Evolutionary conservation across 2,329 filamentous ascomycete species (phyloP), one percentile per base, ranked within the genome.

Genomic region (Cytospora paraplurivora): DNA sequence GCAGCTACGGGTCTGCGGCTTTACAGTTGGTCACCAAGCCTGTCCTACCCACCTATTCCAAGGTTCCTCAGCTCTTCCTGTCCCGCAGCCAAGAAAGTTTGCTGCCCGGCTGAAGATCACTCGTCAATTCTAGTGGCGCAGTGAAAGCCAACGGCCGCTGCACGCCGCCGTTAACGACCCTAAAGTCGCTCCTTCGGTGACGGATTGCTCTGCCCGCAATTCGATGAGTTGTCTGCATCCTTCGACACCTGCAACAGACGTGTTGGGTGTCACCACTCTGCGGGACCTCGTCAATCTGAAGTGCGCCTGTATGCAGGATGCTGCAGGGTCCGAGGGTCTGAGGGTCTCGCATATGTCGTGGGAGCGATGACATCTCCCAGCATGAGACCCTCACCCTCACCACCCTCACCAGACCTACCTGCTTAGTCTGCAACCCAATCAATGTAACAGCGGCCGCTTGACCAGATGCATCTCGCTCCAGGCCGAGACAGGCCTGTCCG

Each of bases 61-160:
- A n/a, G n/a, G n/a, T n/a, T n/a, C n/a, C 59, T 61, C 59, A 61
- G 59, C 59, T 61, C 38, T 61, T n/a, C 38, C 49, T 38, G 58
- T 49, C 51, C 59, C 51, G 59, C 59, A 61, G 27, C 51, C 51
- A 61, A 61, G 51, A 55, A 19, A 61, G 59, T 55, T 61, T 61
- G 59, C 59, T 61, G 59, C 59, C 59, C 59, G 55, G 59, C 51
- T 51, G 51, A 50, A 55, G 59, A 61, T 61, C 51, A 53, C 51
- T 49, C 47, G 37, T 61, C 51, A 49, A 32, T 61, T 61, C 38
- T 61, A 44, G 59, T 61, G 59, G 59, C 59, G 59, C 59, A 61
- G 59, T 61, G n/a, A 27, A 55, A 33, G 35, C 27, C 49, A 52
- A 49, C 59, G 59, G 59, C 59, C 51, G 59, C 59, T 27, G 35